Percentiles rank a stretch among this genome's conserved stretches.
Evolutionary conservation across 768 basidiomycete species (phyloP).

Genomic region (Serpula lacrymans): DNA sequence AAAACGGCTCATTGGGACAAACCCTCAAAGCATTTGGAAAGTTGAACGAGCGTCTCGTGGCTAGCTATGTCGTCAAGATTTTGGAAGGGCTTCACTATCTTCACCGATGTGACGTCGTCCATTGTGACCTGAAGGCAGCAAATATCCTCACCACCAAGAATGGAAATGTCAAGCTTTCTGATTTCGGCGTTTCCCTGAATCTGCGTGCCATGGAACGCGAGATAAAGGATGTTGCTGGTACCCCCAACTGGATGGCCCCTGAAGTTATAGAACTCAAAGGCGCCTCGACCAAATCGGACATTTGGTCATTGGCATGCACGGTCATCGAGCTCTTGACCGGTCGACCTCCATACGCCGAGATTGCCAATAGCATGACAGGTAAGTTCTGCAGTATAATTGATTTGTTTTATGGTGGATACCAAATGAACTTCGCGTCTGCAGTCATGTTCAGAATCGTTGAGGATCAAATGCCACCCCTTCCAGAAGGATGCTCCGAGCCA

Average conservation of each 20-base stretch:
- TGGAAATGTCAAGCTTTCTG: conserved; percentile 94
- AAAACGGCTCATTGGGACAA: conserved; percentile 93
- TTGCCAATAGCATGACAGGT: conserved; percentile 90
- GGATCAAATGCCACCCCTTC: conserved; percentile 84
- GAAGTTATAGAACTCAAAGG: conserved; percentile 96
- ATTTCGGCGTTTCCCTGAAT: conserved; percentile 97
- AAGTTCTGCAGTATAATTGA: no score
- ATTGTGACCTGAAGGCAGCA: conserved; percentile 97
- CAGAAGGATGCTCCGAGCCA: conserved; percentile 71
- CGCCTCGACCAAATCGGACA: conserved; percentile 89
- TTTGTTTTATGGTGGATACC: conserved; percentile 7
- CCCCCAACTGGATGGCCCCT: conserved; percentile 99
- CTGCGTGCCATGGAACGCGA: conserved; percentile 86
- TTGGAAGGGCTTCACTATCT: conserved; percentile 94
- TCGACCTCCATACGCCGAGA: conserved; percentile 86
- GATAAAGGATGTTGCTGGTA: conserved; percentile 85
- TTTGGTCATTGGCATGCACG: conserved; percentile 95
- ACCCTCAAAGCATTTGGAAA: conserved; percentile 92
- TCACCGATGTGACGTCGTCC: conserved; percentile 85
- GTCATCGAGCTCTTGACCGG: conserved; percentile 93
- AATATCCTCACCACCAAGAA: conserved; percentile 99
- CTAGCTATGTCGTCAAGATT: conserved; percentile 94
- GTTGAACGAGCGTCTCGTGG: conserved; percentile 88
- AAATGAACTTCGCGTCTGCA: conserved; percentile 25
- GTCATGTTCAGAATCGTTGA: conserved; percentile 99